Percentiles rank a stretch among this genome's conserved stretches.
Evolutionary conservation across 805 yeast species (phyloP).

Genomic region (Diddensiella santjacobensis): DNA sequence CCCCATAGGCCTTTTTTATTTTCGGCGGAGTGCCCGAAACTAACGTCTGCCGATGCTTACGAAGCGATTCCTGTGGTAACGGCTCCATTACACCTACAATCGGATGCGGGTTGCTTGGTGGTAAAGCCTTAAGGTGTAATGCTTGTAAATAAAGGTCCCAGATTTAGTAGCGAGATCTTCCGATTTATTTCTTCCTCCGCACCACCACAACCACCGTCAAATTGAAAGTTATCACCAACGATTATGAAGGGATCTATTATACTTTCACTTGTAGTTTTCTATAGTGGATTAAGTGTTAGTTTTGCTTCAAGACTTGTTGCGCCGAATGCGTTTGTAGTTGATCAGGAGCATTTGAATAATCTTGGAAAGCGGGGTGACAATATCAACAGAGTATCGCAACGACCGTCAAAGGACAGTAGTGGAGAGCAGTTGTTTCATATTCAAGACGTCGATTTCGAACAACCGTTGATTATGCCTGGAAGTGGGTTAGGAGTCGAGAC

Average conservation of each 20-base stretch:
- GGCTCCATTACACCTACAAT: too few species aligned
- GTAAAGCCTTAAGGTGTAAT: background rate
- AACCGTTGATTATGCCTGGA: slow-evolving; percentile 3
- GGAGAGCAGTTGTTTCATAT: slow-evolving; percentile 15
- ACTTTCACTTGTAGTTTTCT: background rate
- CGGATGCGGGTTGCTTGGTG: too few species aligned
- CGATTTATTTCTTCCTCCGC: too few species aligned
- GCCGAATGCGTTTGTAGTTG: background rate
- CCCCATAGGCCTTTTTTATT: slow-evolving; percentile 14
- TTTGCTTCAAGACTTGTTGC: background rate
- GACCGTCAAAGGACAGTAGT: slow-evolving; percentile 7
- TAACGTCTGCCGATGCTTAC: slow-evolving; percentile 28
- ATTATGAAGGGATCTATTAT: background rate
- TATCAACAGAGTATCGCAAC: slow-evolving; percentile 9
- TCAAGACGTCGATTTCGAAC: slow-evolving; percentile 7
- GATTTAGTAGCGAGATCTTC: too few species aligned
- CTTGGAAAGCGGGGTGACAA: slow-evolving; percentile 1
- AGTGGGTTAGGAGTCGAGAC: background rate
- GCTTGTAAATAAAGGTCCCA: too few species aligned
- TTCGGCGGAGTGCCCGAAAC: slow-evolving; percentile 15
- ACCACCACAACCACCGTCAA: too few species aligned
- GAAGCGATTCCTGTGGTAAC: slow-evolving; percentile 24
- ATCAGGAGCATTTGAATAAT: background rate
- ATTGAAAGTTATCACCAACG: too few species aligned
- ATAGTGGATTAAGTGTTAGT: background rate